Percentiles rank a stretch among this genome's conserved stretches.
Evolutionary conservation across 2,329 filamentous ascomycete genomes (phyloP).

Genomic region (Colletotrichum australisinense): DNA sequence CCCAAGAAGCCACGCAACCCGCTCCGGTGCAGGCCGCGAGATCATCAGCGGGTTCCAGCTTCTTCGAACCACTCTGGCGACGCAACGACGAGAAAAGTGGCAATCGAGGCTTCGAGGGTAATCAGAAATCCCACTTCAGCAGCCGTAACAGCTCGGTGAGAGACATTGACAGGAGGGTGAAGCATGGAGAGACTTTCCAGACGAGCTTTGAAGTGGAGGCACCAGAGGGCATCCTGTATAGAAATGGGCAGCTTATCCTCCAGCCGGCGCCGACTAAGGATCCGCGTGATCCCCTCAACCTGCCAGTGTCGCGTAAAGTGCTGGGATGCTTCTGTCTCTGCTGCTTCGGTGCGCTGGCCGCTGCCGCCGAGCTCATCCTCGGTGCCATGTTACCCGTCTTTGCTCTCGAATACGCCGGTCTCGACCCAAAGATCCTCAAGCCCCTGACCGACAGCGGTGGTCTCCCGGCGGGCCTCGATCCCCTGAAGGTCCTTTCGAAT

Average conservation of each 20-base stretch:
- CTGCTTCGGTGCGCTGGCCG: conserved; percentile 42
- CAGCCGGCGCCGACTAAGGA: conserved; percentile 20
- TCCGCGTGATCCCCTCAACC: conserved; percentile 27
- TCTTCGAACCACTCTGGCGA: neutral
- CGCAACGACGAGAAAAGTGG: neutral
- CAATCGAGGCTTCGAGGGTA: neutral
- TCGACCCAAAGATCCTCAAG: conserved; percentile 42
- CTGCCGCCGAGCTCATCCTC: conserved; percentile 41
- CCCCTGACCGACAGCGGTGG: conserved; percentile 33
- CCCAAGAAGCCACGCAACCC: neutral
- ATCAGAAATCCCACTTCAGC: neutral
- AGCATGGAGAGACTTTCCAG: neutral
- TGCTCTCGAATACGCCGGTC: conserved; percentile 46
- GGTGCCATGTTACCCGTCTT: conserved; percentile 47
- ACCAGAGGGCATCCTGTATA: conserved; percentile 14
- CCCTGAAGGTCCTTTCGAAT: conserved; percentile 25
- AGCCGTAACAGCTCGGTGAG: neutral
- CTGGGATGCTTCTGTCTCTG: conserved; percentile 20
- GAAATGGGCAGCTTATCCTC: conserved; percentile 15
- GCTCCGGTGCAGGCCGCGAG: neutral
- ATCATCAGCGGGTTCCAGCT: neutral
- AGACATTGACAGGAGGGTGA: neutral
- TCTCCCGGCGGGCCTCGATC: conserved; percentile 38
- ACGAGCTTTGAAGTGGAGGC: neutral
- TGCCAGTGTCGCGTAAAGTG: neutral